A percentile compares a stretch with the other conserved stretches of the same genome.
Conservation (phyloP, 1,284 basidiomycete species). For the Pyrrhoderma lamaoense region DNA sequence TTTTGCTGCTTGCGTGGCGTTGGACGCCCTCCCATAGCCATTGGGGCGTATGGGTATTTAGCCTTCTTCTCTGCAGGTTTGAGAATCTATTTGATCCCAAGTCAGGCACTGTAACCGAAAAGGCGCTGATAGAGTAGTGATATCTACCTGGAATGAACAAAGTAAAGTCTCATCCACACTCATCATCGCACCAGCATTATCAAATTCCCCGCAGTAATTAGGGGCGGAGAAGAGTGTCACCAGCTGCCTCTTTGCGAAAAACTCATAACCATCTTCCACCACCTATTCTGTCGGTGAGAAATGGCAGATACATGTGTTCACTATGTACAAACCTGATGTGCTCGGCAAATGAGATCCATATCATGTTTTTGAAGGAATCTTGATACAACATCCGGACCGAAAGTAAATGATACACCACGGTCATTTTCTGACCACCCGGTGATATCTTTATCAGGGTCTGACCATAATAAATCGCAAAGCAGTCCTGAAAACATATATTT, state of each 20-base stretch:
- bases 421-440: constrained; percentile 99
- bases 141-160: constrained; percentile 92
- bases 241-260: constrained; percentile 96
- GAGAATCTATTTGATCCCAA: constrained; percentile 61
- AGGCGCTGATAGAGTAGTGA: not conserved
- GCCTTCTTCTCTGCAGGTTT: constrained; percentile 99
- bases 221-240: constrained; percentile 98
- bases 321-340: constrained; percentile 73
- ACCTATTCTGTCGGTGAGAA: constrained; percentile 47
- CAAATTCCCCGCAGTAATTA: constrained; percentile 98
- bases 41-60: constrained; percentile 81
- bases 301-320: not conserved
- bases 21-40: constrained; percentile 66
- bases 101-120: not conserved
- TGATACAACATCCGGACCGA: constrained; percentile 96
- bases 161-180: constrained; percentile 96
- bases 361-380: constrained; percentile 99
- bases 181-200: constrained; percentile 99
- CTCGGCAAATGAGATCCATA: constrained; percentile 98
- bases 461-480: constrained; percentile 96
- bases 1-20: constrained; percentile 83
- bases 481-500: constrained; percentile 46
- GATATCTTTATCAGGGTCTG: constrained; percentile 99
- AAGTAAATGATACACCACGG: constrained; percentile 96
- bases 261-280: constrained; percentile 98